Evolutionary conservation across 352 stramenopile genomes (phyloP).

Genomic region (Peronospora destructor): DNA sequence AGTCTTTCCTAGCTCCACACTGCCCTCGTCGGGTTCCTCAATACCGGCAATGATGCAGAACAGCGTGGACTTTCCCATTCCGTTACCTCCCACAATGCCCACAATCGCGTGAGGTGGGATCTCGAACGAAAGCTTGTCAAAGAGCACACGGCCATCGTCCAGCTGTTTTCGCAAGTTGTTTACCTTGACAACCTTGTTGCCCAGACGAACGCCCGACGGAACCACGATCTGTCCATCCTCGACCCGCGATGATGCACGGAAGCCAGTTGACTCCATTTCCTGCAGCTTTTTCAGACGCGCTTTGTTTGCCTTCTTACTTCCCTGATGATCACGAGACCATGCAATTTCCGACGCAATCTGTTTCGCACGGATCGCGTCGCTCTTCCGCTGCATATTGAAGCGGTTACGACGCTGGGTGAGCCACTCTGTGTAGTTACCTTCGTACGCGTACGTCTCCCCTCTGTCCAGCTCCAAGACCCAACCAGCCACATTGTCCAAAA

Average conservation of each 20-base stretch:
- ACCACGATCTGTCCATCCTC: constrained; percentile 88
- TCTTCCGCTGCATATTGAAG: constrained; percentile 92
- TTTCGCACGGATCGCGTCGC: constrained; percentile 85
- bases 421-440: constrained; percentile 98
- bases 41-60: constrained; percentile 93
- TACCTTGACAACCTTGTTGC: constrained; percentile 89
- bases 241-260: constrained; percentile 48
- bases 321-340: constrained; percentile 87
- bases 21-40: constrained; percentile 81
- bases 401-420: constrained; percentile 92
- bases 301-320: constrained; percentile 87
- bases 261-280: constrained; percentile 72
- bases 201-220: constrained; percentile 87
- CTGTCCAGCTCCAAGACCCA: constrained; percentile 98
- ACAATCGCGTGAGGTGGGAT: constrained; percentile 94
- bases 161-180: constrained; percentile 68
- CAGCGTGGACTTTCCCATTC: constrained; percentile 95
- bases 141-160: constrained; percentile 79
- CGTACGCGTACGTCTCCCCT: constrained; percentile 94
- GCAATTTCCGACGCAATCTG: constrained; percentile 91
- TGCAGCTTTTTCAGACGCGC: constrained; percentile 91
- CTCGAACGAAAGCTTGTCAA: constrained; percentile 91
- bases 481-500: constrained; percentile 95
- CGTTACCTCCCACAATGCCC: constrained; percentile 96
- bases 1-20: constrained; percentile 66